Conservation (phyloP, 1,139 yeast genomes). For the Protomyces lactucae-debilis region DNA sequence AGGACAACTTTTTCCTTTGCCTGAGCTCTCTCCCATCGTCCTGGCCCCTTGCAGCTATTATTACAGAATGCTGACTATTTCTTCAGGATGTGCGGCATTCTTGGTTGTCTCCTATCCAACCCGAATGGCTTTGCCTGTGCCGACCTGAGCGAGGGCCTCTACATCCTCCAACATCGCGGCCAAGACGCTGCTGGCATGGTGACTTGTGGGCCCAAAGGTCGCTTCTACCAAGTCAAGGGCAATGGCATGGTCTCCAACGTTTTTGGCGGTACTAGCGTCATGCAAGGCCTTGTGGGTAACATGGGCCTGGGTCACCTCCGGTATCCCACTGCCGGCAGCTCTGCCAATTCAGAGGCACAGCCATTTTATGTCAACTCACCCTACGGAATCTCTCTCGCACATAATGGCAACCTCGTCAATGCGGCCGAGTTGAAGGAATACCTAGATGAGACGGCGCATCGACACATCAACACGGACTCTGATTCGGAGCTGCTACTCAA, state of each 20-base stretch:
- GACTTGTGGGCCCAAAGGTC: conserved; percentile 89
- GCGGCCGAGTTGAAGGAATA: conserved; percentile 68
- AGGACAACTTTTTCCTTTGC: not conserved
- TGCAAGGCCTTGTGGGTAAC: conserved; percentile 77
- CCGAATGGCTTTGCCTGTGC: conserved; percentile 71
- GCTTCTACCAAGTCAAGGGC: conserved; percentile 95
- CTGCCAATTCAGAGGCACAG: conserved; percentile 95
- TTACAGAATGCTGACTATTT: not conserved
- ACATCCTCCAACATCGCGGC: conserved; percentile 94
- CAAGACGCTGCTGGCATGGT: conserved; percentile 99
- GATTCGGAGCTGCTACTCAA: conserved; percentile 88
- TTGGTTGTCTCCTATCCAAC: conserved; percentile 81
- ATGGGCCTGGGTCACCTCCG: conserved; percentile 95
- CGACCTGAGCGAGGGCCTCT: conserved; percentile 86
- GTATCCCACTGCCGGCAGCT: conserved; percentile 98
- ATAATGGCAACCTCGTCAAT: conserved; percentile 92
- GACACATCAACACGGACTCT: conserved; percentile 94
- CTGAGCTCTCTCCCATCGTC: not conserved
- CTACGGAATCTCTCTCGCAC: conserved; percentile 83
- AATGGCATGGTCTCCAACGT: conserved; percentile 99
- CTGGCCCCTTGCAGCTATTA: not conserved
- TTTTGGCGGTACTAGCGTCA: conserved; percentile 68
- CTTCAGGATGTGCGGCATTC: conserved; percentile 84
- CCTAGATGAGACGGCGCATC: conserved; percentile 89
- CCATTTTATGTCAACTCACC: conserved; percentile 98